Conservation (phyloP, 345 rosid species). For the Cardiospermum halicacabum region DNA sequence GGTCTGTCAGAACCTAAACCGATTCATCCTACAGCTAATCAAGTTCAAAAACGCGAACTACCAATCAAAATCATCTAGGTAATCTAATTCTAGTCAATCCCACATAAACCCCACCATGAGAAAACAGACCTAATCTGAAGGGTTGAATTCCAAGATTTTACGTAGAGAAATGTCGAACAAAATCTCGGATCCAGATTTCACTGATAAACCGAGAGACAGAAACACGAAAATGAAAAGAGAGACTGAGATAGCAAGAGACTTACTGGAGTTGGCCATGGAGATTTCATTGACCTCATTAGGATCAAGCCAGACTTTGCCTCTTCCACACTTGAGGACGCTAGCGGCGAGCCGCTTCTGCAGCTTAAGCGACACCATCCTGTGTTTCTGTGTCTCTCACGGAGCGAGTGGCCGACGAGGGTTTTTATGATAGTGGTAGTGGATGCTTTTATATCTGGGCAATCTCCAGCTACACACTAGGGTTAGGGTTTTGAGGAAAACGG, state of each 20-base stretch:
- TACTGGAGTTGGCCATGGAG: slow-evolving; percentile 80
- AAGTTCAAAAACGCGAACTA: not conserved
- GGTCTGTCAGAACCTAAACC: not conserved
- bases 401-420: slow-evolving; percentile 17
- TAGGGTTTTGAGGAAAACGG: slow-evolving; percentile 23
- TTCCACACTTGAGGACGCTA: slow-evolving; percentile 66
- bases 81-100: not conserved
- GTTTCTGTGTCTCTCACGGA: slow-evolving; percentile 1
- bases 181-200: not conserved
- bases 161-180: not conserved
- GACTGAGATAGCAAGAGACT: not conserved
- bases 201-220: not conserved
- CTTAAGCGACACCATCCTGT: slow-evolving; percentile 56
- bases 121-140: no score
- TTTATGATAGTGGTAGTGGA: not conserved
- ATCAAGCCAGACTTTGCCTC: slow-evolving; percentile 66
- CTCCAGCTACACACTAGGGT: not conserved
- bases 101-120: no score
- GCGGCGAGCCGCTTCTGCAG: slow-evolving; percentile 70
- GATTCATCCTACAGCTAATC: not conserved
- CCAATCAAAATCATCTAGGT: not conserved
- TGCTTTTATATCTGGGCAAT: not conserved
- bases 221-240: not conserved
- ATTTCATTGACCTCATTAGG: slow-evolving; percentile 60
- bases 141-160: no score